phyloP scores from a whole-genome alignment of 176 grass and related monocot species.

The Oryza australiensis region DNA sequence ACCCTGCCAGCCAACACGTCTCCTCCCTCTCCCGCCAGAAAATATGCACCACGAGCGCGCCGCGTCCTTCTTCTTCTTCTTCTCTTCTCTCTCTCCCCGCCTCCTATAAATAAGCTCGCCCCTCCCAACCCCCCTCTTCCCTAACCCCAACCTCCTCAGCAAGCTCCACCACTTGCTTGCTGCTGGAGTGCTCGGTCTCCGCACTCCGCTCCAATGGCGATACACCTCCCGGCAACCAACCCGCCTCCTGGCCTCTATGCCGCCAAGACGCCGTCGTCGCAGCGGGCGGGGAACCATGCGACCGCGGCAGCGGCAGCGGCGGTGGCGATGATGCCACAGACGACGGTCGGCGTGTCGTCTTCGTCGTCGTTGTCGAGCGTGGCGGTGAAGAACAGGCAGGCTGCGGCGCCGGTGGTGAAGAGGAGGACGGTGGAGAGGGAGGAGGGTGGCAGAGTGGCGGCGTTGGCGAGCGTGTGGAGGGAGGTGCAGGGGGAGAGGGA shows the following conservation, averaged over 20 bases:
- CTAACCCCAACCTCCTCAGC: neutral
- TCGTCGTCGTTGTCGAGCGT: too few species aligned
- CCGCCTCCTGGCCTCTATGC: neutral
- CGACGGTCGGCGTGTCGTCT: slow-evolving; percentile 12
- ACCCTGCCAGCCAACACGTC: slow-evolving; percentile 26
- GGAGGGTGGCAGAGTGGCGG: neutral
- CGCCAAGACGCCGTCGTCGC: neutral
- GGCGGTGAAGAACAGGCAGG: slow-evolving; percentile 23
- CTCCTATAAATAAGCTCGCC: slow-evolving; percentile 31
- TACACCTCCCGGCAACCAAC: slow-evolving; percentile 18
- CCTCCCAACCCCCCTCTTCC: neutral
- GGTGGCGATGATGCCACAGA: slow-evolving; percentile 22
- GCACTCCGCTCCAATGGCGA: slow-evolving; percentile 2
- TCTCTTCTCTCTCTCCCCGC: neutral
- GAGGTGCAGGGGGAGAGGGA: slow-evolving; percentile 64
- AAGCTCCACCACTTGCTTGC: neutral
- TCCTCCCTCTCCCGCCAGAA: slow-evolving; percentile 15
- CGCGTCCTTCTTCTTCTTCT: neutral
- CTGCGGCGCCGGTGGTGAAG: neutral
- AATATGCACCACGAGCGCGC: slow-evolving; percentile 17
- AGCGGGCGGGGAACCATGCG: neutral
- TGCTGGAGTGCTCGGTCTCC: neutral
- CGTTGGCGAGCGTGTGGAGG: slow-evolving; percentile 55
- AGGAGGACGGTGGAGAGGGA: neutral
- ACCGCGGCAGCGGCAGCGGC: slow-evolving; percentile 8